Evolutionary conservation across 257 asterid species (phyloP).

Genomic region (Euphrasia confusa): DNA sequence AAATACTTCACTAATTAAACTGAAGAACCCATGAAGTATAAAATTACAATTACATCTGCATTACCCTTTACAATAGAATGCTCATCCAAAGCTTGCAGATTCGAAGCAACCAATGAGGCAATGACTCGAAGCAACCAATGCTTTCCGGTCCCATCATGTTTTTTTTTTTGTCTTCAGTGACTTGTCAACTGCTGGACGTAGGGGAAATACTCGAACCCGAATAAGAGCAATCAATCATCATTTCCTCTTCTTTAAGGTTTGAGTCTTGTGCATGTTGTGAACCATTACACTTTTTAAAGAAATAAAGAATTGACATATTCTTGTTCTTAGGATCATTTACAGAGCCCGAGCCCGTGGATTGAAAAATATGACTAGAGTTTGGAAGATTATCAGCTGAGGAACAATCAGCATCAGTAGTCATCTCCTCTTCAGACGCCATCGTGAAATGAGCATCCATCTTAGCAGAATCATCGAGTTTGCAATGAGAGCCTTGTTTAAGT

Average conservation of each 20-base stretch:
- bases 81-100: not conserved
- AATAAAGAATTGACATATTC: conserved; percentile 47
- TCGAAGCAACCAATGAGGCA: not conserved
- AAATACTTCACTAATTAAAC: not conserved
- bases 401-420: conserved; percentile 29
- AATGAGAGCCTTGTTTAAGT: conserved; percentile 69
- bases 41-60: not conserved
- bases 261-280: conserved; percentile 26
- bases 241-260: not conserved
- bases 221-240: not conserved
- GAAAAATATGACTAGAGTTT: conserved; percentile 26
- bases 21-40: not conserved
- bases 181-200: not conserved
- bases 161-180: not conserved
- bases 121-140: not conserved
- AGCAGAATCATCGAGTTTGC: conserved; percentile 26
- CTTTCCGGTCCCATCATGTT: not conserved
- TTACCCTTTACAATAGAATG: not conserved
- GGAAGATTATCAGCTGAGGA: conserved; percentile 30
- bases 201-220: not conserved
- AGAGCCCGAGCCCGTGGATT: conserved; percentile 26
- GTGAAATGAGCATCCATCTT: conserved; percentile 22
- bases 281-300: conserved; percentile 51
- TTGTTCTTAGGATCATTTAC: conserved; percentile 25
- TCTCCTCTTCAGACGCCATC: conserved; percentile 27